Evolutionary conservation across 768 basidiomycete species (phyloP).

Genomic region (Trametes elegans): DNA sequence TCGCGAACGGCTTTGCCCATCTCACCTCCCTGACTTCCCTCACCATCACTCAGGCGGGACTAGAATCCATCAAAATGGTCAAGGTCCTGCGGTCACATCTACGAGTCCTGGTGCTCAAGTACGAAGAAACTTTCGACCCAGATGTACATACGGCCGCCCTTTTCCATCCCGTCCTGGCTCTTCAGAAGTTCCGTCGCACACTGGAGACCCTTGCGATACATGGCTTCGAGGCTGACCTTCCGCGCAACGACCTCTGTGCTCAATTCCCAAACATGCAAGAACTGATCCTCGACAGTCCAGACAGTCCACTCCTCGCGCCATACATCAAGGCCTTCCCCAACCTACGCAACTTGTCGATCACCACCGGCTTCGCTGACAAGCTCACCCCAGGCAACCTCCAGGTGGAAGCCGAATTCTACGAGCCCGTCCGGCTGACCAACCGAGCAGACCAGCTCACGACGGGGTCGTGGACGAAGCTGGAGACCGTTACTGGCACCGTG

Average conservation of each 20-base stretch:
- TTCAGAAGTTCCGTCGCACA: background rate
- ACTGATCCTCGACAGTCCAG: constrained; percentile 1
- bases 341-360: constrained; percentile 1
- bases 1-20: background rate
- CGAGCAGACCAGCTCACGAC: background rate
- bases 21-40: background rate
- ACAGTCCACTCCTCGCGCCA: background rate
- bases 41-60: background rate
- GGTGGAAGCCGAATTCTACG: background rate
- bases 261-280: background rate
- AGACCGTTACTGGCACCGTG: constrained; percentile 4
- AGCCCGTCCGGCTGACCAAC: background rate
- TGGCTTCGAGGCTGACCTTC: background rate
- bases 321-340: constrained; percentile 4
- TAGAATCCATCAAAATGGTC: background rate
- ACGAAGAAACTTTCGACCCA: background rate
- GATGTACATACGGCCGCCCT: background rate
- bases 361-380: background rate
- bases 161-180: background rate
- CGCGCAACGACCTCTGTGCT: background rate
- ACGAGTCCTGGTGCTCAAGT: background rate
- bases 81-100: background rate
- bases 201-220: background rate
- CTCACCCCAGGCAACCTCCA: background rate
- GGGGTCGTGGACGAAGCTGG: constrained; percentile 3